Percentiles rank a stretch among this genome's conserved stretches.
Evolutionary conservation across 768 basidiomycete species (phyloP).

Genomic region (Sistotremastrum suecicum): DNA sequence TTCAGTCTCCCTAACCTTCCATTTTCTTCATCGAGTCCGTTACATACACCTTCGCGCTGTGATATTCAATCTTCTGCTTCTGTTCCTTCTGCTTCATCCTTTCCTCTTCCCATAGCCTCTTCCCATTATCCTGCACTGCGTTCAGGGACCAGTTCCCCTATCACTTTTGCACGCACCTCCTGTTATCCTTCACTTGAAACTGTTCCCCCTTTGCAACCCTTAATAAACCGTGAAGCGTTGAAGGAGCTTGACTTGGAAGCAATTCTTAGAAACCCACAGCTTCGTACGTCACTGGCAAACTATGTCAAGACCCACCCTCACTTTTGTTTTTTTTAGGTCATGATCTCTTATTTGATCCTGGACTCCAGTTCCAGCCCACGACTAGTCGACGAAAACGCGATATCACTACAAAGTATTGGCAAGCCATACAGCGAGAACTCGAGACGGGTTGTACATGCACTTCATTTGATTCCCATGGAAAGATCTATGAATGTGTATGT

Average conservation of each 20-base stretch:
- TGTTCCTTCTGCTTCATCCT: no score
- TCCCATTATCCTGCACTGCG: no score
- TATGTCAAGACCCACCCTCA: no score
- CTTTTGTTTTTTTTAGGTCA: slow-evolving; percentile 32
- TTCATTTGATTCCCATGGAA: slow-evolving; percentile 50
- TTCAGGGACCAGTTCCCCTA: no score
- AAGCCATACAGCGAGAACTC: slow-evolving; percentile 63
- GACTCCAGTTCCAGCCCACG: slow-evolving; percentile 69
- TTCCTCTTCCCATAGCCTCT: no score
- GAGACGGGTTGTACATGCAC: slow-evolving; percentile 74
- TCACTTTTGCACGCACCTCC: no score
- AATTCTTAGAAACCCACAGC: slow-evolving; percentile 80
- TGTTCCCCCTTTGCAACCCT: slow-evolving; percentile 53
- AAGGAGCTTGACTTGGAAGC: slow-evolving; percentile 75
- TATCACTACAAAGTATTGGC: slow-evolving; percentile 74
- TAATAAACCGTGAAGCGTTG: slow-evolving; percentile 72
- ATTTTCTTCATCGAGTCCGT: no score
- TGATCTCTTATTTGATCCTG: slow-evolving; percentile 79
- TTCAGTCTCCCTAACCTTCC: no score
- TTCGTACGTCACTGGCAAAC: slow-evolving; percentile 39
- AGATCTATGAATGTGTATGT: slow-evolving; percentile 28
- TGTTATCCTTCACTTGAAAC: no score
- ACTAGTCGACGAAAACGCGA: slow-evolving; percentile 60
- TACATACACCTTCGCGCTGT: no score
- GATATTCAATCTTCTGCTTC: no score